A percentile compares a stretch with the other conserved stretches of the same genome.
Conservation (phyloP, 176 grass and related monocot species). For the Carex cristatella region DNA sequence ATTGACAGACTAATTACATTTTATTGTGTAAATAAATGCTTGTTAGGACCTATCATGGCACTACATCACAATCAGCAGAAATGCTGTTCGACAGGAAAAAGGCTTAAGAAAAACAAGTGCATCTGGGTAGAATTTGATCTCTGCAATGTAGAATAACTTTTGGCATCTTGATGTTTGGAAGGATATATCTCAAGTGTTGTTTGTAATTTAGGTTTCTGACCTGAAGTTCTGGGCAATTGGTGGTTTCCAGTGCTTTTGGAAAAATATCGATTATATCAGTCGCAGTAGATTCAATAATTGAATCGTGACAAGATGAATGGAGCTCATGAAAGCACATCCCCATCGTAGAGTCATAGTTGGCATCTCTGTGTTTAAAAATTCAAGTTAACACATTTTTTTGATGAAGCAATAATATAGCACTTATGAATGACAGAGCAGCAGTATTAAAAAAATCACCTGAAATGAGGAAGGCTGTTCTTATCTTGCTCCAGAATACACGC, state of each 20-base stretch:
- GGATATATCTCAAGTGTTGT: background rate
- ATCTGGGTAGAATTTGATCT: background rate
- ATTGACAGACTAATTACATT: background rate
- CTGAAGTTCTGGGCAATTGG: conserved; percentile 74
- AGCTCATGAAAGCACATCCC: conserved; percentile 72
- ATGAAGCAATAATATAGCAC: background rate
- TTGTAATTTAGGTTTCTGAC: conserved; percentile 37
- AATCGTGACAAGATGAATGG: conserved; percentile 64
- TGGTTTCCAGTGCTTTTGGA: conserved; percentile 42
- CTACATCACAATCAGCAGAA: background rate
- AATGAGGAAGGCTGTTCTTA: conserved; percentile 20
- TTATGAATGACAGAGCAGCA: background rate
- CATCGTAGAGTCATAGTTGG: conserved; percentile 67
- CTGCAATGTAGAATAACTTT: background rate
- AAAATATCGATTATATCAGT: conserved; percentile 64
- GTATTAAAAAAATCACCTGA: conserved; percentile 44
- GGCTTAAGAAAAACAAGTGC: background rate
- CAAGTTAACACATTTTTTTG: background rate
- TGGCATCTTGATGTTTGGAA: background rate
- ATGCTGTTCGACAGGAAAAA: background rate
- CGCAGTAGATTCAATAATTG: conserved; percentile 81
- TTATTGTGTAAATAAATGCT: background rate
- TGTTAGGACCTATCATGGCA: background rate
- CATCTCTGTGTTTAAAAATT: conserved; percentile 48
- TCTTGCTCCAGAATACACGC: conserved; percentile 57